Conservation (phyloP, 768 basidiomycete species). For the Rhodotorula kratochvilovae region DNA sequence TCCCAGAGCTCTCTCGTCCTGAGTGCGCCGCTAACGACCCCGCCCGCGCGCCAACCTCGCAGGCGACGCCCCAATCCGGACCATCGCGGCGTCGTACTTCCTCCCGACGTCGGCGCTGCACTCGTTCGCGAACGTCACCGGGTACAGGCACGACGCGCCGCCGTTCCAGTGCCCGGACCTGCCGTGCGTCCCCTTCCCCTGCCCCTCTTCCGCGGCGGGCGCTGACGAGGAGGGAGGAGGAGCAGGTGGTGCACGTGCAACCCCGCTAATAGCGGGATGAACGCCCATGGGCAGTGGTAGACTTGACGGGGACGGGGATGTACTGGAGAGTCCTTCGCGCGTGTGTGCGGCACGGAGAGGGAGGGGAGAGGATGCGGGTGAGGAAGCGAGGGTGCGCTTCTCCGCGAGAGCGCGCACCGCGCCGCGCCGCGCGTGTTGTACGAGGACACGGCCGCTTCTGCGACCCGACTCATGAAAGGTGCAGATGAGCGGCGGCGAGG, state of each 20-base stretch:
- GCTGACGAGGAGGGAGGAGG: background rate
- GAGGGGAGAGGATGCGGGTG: no score
- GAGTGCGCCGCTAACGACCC: background rate
- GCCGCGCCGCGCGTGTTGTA: no score
- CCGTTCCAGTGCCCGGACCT: conserved; percentile 4
- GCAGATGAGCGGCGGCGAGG: no score
- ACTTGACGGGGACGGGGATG: no score
- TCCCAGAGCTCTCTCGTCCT: background rate
- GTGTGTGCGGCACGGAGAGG: no score
- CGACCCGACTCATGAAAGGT: no score
- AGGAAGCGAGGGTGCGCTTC: no score
- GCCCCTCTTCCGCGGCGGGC: background rate
- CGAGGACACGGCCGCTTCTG: no score
- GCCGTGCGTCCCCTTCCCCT: background rate
- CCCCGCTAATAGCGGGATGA: background rate
- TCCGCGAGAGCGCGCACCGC: no score
- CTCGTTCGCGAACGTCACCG: conserved; percentile 1
- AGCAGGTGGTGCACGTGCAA: conserved; percentile 18
- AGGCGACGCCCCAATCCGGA: conserved; percentile 25
- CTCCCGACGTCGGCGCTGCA: background rate
- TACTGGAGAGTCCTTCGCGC: no score
- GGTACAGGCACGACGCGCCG: conserved; percentile 6
- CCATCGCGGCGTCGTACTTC: conserved; percentile 10
- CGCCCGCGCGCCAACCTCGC: background rate
- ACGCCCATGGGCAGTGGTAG: background rate